Evolutionary conservation across 208 protist species (phyloP), one percentile per base, ranked within the genome.

Genomic region (Acanthamoeba culbertsoni): DNA sequence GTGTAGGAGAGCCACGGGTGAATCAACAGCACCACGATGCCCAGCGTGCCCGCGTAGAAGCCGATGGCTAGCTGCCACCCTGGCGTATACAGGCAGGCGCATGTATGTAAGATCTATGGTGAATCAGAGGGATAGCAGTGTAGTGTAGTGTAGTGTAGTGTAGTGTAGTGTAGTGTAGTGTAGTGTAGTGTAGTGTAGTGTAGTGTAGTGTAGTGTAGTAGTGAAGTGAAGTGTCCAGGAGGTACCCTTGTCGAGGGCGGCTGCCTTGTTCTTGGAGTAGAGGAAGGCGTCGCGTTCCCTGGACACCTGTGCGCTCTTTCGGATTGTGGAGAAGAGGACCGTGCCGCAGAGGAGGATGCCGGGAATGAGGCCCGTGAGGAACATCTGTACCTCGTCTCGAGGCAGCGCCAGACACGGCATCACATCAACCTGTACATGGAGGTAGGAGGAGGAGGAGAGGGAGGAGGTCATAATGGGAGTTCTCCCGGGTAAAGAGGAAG

Each of bases 281-380:
- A 71, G 62, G 62, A 71, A 71, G 62, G 62, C 62, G 31, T 71
- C 62, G n/a, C 62, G 62, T 71, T 71, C 62, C 31, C 62, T n/a
- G 31, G 62, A 71, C 31, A 71, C 14, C 10, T 71, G 62, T 18
- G 62, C 62, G 62, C 62, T 71, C 62, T 71, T 71, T 8, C 62
- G 62, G 31, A 71, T 71, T 8, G 62, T 71, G 62, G 62, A 71
- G 62, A 71, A 71, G 62, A 71, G 62, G 31, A 71, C 62, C 1
- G 62, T 71, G 10, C 62, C 62, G 62, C 62, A 71, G 28, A 71
- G 31, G 31, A 71, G 62, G 62, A 71, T 71, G 62, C 62, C 62
- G 28, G 62, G 62, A 10, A 71, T 71, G 62, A 71, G 62, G 62
- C 62, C 62, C 2, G 62, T 71, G 62, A 71, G 62, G 28, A 71